A percentile compares a stretch with the other conserved stretches of the same genome.
These are phyloP conservation scores for Stemphylium vesicarium DNA, from an alignment of 2,329 filamentous ascomycete genomes.

Conservation along the genomic window DNA sequence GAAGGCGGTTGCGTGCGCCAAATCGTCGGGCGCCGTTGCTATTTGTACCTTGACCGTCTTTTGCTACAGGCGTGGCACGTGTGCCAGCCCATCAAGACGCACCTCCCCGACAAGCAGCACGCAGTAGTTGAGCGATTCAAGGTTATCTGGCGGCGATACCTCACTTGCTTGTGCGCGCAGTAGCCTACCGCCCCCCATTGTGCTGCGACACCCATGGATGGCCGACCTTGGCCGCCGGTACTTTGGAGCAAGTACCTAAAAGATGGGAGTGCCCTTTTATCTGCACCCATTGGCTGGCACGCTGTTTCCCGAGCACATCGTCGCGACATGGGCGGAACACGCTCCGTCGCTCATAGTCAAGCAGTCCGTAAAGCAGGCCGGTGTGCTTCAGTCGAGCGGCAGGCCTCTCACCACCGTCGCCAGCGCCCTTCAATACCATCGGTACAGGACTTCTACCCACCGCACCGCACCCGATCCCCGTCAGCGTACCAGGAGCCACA, in stretches of 20 bases:
- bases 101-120: constrained; percentile 14
- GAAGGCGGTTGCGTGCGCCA: neutral
- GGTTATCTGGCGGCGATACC: constrained; percentile 19
- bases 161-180: constrained; percentile 15
- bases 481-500: constrained; percentile 13
- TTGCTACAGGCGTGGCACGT: constrained; percentile 21
- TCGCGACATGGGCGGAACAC: too few species aligned
- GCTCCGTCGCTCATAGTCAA: neutral
- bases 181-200: constrained; percentile 12
- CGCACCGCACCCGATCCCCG: neutral
- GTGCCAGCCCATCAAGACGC: constrained; percentile 4
- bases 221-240: constrained; percentile 25
- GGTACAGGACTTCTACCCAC: neutral
- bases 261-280: neutral
- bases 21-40: neutral
- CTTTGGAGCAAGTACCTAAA: constrained; percentile 1
- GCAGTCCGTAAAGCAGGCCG: neutral
- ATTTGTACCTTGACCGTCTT: constrained; percentile 22
- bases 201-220: constrained; percentile 7
- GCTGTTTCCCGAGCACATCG: neutral
- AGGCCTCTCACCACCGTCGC: neutral
- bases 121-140: constrained; percentile 11
- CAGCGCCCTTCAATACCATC: neutral
- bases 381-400: neutral
- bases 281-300: neutral